Evolutionary conservation across 176 grass and related monocot species (phyloP).

Genomic region (Eremochloa ophiuroides): DNA sequence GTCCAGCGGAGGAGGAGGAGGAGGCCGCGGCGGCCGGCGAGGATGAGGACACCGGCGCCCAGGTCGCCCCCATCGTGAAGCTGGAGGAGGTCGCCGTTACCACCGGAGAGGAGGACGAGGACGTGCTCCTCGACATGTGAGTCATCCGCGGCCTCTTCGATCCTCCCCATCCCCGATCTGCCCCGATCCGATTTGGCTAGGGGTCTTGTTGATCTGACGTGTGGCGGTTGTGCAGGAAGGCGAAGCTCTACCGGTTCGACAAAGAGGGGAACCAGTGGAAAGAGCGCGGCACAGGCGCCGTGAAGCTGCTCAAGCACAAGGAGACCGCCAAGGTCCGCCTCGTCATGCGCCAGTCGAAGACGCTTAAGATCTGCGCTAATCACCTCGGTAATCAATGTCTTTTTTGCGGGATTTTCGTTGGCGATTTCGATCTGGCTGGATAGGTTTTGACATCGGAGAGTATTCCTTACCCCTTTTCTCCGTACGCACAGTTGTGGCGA

Average conservation of each 20-base stretch:
- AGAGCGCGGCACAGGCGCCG: conserved; percentile 63
- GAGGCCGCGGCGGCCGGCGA: conserved; percentile 52
- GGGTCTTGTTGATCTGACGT: conserved; percentile 24
- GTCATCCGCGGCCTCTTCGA: not conserved
- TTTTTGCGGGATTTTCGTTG: not conserved
- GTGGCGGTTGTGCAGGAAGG: conserved; percentile 43
- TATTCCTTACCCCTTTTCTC: not conserved
- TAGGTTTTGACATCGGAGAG: not conserved
- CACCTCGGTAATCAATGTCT: conserved; percentile 43
- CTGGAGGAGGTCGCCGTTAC: conserved; percentile 82
- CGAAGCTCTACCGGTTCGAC: conserved; percentile 74
- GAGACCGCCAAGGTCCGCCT: conserved; percentile 68
- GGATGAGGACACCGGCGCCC: conserved; percentile 86
- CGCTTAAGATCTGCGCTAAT: conserved; percentile 90
- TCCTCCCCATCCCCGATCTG: not conserved
- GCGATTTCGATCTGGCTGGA: conserved; percentile 14
- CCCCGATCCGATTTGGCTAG: conserved; percentile 34
- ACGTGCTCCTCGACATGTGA: conserved; percentile 66
- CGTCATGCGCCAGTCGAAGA: conserved; percentile 89
- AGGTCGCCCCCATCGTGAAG: conserved; percentile 77
- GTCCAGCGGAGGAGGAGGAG: conserved; percentile 40
- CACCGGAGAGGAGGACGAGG: conserved; percentile 88
- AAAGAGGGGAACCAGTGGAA: conserved; percentile 82
- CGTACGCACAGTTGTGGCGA: conserved; percentile 43
- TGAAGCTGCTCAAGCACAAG: conserved; percentile 82